Conservation (phyloP, 345 rosid genomes). For the Gossypioides kirkii region DNA sequence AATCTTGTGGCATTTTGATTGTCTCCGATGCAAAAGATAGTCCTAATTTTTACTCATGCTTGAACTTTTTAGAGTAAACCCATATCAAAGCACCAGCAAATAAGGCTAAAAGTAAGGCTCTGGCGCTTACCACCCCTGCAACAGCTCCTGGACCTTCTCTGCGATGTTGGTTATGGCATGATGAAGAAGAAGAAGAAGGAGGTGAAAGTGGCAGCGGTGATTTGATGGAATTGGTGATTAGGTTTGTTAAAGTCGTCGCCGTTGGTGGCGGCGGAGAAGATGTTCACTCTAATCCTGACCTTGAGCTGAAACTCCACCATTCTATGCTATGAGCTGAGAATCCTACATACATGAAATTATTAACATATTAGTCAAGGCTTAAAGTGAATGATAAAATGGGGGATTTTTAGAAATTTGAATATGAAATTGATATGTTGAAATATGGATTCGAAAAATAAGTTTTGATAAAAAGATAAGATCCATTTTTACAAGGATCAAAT, state of each 20-base stretch:
- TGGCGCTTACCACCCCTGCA: conserved; percentile 90
- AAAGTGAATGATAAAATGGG: conserved; percentile 52
- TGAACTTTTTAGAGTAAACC: conserved; percentile 62
- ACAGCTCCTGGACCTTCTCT: conserved; percentile 85
- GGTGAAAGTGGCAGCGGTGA: conserved; percentile 47
- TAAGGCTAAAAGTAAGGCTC: conserved; percentile 76
- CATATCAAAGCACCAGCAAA: conserved; percentile 70
- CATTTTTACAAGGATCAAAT: no score
- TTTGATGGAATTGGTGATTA: conserved; percentile 55
- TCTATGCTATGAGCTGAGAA: conserved; percentile 85
- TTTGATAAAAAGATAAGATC: no score
- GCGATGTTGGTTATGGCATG: conserved; percentile 82
- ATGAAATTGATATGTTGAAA: conserved; percentile 61
- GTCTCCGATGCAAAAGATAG: conserved; percentile 59
- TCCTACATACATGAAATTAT: conserved; percentile 87
- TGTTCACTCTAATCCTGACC: conserved; percentile 38
- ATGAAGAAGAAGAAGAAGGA: conserved; percentile 26
- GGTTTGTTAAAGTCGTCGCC: conserved; percentile 43
- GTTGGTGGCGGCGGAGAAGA: conserved; percentile 60
- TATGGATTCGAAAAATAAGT: no score
- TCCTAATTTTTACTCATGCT: conserved; percentile 41
- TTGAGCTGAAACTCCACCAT: conserved; percentile 92
- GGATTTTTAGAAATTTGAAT: conserved; percentile 72
- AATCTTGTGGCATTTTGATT: conserved; percentile 82
- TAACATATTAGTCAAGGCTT: conserved; percentile 68